Percentiles rank a stretch among this genome's conserved stretches.
Evolutionary conservation across 768 basidiomycete species (phyloP).

Genomic region (Glaciozyma martinii): DNA sequence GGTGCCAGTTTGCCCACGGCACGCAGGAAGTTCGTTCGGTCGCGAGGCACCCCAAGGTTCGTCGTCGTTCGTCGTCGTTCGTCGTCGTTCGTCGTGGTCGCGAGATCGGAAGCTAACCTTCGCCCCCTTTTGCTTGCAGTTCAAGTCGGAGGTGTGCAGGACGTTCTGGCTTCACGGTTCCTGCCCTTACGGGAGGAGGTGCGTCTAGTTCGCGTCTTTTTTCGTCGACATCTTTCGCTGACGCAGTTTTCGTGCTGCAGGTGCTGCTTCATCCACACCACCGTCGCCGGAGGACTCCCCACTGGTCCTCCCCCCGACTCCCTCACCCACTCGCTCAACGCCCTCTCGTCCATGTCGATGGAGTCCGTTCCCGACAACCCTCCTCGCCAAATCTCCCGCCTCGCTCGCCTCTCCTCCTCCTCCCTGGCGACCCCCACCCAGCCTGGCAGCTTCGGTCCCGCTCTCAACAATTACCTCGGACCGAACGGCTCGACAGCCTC

Average conservation of each 20-base stretch:
- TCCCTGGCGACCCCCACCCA: conserved; percentile 7
- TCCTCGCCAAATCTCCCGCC: not conserved
- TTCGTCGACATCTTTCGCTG: not conserved
- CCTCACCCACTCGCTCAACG: not conserved
- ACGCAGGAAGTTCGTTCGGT: conserved; percentile 77
- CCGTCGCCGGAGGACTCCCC: conserved; percentile 40
- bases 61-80: conserved; percentile 25
- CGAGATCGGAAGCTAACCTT: conserved; percentile 30
- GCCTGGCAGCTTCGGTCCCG: conserved; percentile 21
- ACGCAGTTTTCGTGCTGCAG: not conserved
- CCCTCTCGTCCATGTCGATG: not conserved
- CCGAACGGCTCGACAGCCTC: not conserved
- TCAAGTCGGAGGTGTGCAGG: conserved; percentile 89
- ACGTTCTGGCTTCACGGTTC: conserved; percentile 92
- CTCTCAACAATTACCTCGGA: conserved; percentile 19
- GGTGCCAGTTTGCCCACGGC: conserved; percentile 79
- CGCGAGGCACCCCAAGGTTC: conserved; percentile 78
- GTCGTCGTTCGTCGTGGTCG: too few species aligned
- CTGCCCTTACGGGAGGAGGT: conserved; percentile 80
- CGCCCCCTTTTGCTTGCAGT: conserved; percentile 44
- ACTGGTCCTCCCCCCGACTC: conserved; percentile 1
- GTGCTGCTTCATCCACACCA: conserved; percentile 86
- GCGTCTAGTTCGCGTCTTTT: not conserved
- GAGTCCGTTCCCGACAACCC: not conserved
- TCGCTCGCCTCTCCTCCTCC: conserved; percentile 12